phyloP scores from a whole-genome alignment of 148 eudicot genomes.

The Vaccinium macrocarpon region DNA sequence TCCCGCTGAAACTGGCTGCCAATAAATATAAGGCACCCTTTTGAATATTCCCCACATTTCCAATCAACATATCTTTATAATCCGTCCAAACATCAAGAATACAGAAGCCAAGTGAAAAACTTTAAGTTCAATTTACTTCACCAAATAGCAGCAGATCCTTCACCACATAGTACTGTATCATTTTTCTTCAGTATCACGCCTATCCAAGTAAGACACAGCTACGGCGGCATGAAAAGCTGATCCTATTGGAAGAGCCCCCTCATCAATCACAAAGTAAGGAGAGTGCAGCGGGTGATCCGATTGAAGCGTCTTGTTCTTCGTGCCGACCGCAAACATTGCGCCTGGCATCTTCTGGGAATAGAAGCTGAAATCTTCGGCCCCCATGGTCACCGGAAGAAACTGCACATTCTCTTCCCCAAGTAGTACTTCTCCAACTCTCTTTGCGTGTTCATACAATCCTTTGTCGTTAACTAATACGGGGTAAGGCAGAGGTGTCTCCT shows the following conservation, averaged over 20 bases:
- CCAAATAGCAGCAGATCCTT: neutral
- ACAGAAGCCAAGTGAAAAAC: too few species aligned
- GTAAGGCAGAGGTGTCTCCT: constrained; percentile 26
- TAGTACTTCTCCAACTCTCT: constrained; percentile 27
- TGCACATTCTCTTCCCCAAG: constrained; percentile 37
- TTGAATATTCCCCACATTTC: too few species aligned
- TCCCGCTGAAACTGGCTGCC: too few species aligned
- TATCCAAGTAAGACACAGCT: constrained; percentile 57
- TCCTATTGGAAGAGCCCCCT: constrained; percentile 58
- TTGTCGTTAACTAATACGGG: constrained; percentile 54
- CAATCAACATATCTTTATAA: too few species aligned
- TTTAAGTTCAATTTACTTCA: too few species aligned
- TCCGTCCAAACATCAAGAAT: too few species aligned
- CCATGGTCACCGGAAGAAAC: constrained; percentile 24
- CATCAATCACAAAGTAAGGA: constrained; percentile 57
- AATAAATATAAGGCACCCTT: too few species aligned
- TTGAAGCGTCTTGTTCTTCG: constrained; percentile 37
- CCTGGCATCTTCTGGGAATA: constrained; percentile 39
- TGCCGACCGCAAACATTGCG: constrained; percentile 49
- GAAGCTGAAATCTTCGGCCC: constrained; percentile 44
- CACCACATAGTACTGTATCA: neutral
- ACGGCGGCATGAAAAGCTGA: constrained; percentile 68
- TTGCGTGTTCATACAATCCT: constrained; percentile 48
- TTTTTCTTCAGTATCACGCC: constrained; percentile 14
- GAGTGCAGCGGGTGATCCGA: constrained; percentile 48